Percentiles rank a stretch among this genome's conserved stretches.
phyloP scores from a whole-genome alignment of 1,139 yeast genomes.

The Geotrichum phurueaensis region DNA sequence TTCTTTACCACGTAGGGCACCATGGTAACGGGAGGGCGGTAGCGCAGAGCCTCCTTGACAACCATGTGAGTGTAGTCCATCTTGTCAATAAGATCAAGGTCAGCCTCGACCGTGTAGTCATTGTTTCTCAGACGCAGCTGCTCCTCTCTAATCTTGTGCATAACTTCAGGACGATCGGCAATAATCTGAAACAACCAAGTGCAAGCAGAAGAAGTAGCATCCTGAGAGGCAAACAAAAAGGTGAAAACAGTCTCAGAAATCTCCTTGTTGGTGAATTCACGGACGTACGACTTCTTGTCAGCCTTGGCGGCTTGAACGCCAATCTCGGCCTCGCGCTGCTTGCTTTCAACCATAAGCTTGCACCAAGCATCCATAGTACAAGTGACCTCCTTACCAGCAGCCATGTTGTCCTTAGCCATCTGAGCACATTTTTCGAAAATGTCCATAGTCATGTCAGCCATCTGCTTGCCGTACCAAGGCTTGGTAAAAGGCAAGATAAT shows the following conservation, averaged over 20 bases:
- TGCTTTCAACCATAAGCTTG: constrained; percentile 71
- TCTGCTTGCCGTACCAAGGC: constrained; percentile 94
- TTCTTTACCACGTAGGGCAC: constrained; percentile 93
- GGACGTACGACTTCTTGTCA: constrained; percentile 54
- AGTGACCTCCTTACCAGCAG: constrained; percentile 67
- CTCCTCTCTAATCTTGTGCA: constrained; percentile 79
- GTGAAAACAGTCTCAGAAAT: constrained; percentile 95
- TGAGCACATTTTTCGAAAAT: constrained; percentile 84
- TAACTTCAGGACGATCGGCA: constrained; percentile 91
- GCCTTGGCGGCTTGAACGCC: constrained; percentile 38
- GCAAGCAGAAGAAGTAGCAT: constrained; percentile 95
- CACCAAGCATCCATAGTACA: constrained; percentile 98
- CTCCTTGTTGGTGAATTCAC: constrained; percentile 85
- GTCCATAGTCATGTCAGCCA: constrained; percentile 91
- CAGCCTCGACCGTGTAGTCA: constrained; percentile 57
- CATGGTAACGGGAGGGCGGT: constrained; percentile 97
- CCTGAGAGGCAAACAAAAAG: constrained; percentile 94
- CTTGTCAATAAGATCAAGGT: constrained; percentile 67
- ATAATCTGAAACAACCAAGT: constrained; percentile 97
- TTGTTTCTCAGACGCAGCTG: constrained; percentile 77
- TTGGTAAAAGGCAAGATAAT: constrained; percentile 91
- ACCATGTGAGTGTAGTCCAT: constrained; percentile 88
- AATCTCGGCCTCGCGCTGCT: constrained; percentile 43
- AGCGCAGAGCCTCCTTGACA: constrained; percentile 85
- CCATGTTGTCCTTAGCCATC: constrained; percentile 73